Percentiles rank a stretch among this genome's conserved stretches.
These are phyloP conservation scores for Pichia scutulata DNA, from an alignment of 805 yeast species.

Conservation along the genomic window DNA sequence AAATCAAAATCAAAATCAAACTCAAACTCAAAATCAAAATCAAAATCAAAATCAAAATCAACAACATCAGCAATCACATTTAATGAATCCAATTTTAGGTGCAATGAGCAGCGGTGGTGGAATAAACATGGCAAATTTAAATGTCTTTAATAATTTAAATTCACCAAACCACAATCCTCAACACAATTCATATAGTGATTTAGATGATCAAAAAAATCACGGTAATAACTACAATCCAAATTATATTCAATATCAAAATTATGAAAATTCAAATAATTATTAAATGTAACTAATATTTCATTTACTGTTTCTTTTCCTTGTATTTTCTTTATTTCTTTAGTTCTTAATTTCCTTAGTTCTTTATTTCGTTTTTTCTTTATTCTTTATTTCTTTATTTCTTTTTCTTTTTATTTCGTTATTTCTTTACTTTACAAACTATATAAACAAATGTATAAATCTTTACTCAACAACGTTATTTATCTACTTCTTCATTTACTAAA, in stretches of 20 bases:
- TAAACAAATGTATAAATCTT: neutral
- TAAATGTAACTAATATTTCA: no score
- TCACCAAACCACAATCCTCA: neutral
- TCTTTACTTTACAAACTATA: slow-evolving; percentile 1
- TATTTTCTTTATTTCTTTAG: no score
- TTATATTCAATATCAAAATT: neutral
- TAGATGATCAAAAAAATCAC: neutral
- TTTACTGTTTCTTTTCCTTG: neutral
- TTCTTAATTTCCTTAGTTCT: neutral
- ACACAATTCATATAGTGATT: neutral
- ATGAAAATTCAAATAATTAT: neutral
- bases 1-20: no score
- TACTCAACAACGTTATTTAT: neutral
- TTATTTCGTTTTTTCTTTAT: neutral
- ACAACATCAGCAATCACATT: neutral
- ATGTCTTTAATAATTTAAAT: neutral
- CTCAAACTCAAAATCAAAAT: neutral
- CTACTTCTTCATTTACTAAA: neutral
- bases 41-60: neutral
- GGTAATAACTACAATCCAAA: no score
- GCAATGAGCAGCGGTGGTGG: slow-evolving; percentile 4
- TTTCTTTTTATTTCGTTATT: neutral
- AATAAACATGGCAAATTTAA: neutral
- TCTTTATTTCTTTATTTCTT: neutral
- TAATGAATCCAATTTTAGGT: slow-evolving; percentile 6